Evolutionary conservation across 2,329 filamentous ascomycete genomes (phyloP), one percentile per base, ranked within the genome.

Genomic region (Cyphellophora attinorum): DNA sequence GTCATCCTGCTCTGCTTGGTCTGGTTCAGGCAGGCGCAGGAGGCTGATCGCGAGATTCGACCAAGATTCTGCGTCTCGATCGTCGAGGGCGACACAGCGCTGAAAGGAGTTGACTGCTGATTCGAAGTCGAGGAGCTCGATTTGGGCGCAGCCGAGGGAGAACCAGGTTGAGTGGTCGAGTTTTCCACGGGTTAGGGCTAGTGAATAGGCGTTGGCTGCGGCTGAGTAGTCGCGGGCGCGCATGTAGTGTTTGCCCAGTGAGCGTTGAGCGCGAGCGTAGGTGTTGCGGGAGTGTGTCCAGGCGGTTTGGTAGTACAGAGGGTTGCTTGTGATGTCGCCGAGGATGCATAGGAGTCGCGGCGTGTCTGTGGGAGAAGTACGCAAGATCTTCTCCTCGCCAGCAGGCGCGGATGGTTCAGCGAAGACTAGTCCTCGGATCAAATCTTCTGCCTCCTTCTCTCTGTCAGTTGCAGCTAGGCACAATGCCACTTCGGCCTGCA

Each of bases 401-500:
- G 74, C 57, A 16, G 46, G 37, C 11, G 53, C 50, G 0, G 74
- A 79, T 8, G 75, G 73, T 11, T 41, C 33, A 31, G 81, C 70
- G 61, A 85, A 95, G 0, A 98, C 65, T 35, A 89, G 79, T 59
- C 79, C 78, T 34, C 85, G 75, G 11, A 96, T 65, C 31, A 95
- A 72, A 3, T 70, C 72, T 36, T 74, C 76, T 2, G 86, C 91
- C 52, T 91, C 91, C 15, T 82, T 82, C 58, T 95, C 88, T 60
- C 78, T 70, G n/a, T 79, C 72, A 0, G 79, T 83, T 0, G 76
- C 68, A 10, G 85, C 88, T 50, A 85, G 80, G 56, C 91, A 98
- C 2, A 98, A 68, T 0, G 91, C 89, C 4, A 88, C 85, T 60
- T 98, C 91, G 2, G 91, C 84, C 86, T 91, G 96, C 57, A 96